Base-by-base conservation (phyloP, 768 basidiomycete genomes). In the Lyophyllum decastes region DNA sequence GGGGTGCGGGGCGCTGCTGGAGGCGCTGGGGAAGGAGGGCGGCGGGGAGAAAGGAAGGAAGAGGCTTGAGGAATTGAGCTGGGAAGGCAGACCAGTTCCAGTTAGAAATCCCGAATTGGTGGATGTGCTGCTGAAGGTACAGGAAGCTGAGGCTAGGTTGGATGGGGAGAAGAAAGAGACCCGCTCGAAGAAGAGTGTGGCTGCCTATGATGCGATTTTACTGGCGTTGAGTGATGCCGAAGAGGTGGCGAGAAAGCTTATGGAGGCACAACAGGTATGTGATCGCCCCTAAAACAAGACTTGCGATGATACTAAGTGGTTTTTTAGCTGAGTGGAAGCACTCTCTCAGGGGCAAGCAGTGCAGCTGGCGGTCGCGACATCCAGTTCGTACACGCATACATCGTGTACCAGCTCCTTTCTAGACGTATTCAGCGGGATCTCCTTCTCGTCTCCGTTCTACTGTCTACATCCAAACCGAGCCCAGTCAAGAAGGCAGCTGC, bases 51-150 rank as follows among this genome's bases (percentile, higher is more conserved):
- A 70, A 9, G 78, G 72, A 26, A 80, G 78, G 67, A 83, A 80
- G 68, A 85, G 79, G 68, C 76, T 96, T 55, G 75, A 75, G 50
- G 73, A 80, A 50, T 72, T 94, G 34, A 61, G 77, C 2, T 97
- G 94, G 92, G 94, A 94, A 60, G 93, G 85, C 5, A 82, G 89
- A 63, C 83, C 84, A 0, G 85, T 98, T 6, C 92, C 94, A 17
- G 81, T 97, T 45, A 83, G 95, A 53, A 94, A 90, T 66, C 93
- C 94, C 0, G 95, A 98, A 72, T 76, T 98, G 56, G 95, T 97
- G 47, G 91, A 89, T 65, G 90, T 92, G 27, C 75, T 97, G 54
- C 72, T 93, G 61, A 89, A 84, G 62, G 89, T 96, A 3, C 92
- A 95, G 66, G 84, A 88, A 17, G 91, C 89, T 1, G 83, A 94